Conservation (phyloP, 75 land plant genomes). For the Cupressus sempervirens region DNA sequence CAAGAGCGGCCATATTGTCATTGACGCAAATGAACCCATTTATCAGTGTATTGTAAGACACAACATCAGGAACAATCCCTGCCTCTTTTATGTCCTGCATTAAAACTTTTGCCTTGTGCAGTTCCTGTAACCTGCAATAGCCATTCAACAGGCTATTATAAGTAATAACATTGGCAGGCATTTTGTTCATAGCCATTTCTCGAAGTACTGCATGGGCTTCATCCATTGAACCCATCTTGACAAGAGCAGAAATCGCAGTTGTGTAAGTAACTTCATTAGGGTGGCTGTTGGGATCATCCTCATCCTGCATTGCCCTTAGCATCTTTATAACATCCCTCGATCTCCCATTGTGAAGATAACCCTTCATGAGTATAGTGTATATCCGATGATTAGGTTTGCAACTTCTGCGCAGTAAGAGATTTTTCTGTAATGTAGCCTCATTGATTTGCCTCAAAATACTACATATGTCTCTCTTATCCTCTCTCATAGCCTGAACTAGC, state of each 20-base stretch:
- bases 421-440: neutral
- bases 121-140: conserved; percentile 54
- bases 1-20: conserved; percentile 72
- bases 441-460: neutral
- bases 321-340: conserved; percentile 28
- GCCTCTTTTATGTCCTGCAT: conserved; percentile 63
- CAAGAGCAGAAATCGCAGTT: conserved; percentile 28
- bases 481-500: conserved; percentile 19
- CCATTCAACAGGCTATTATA: conserved; percentile 87
- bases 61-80: conserved; percentile 73
- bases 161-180: conserved; percentile 82
- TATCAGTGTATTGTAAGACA: conserved; percentile 85
- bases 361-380: conserved; percentile 44
- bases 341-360: conserved; percentile 32
- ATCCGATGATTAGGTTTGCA: conserved; percentile 31
- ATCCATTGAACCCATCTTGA: conserved; percentile 45
- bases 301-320: conserved; percentile 30
- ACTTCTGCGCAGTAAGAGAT: neutral
- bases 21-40: conserved; percentile 75
- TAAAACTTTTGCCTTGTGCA: conserved; percentile 59
- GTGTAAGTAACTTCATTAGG: conserved; percentile 49
- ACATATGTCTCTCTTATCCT: conserved; percentile 10
- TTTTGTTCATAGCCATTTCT: conserved; percentile 66
- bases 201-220: conserved; percentile 58
- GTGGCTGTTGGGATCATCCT: conserved; percentile 4